Evolutionary conservation across 192 early-diverging fungal species (phyloP).

Genomic region (Umbelopsis isabellina): DNA sequence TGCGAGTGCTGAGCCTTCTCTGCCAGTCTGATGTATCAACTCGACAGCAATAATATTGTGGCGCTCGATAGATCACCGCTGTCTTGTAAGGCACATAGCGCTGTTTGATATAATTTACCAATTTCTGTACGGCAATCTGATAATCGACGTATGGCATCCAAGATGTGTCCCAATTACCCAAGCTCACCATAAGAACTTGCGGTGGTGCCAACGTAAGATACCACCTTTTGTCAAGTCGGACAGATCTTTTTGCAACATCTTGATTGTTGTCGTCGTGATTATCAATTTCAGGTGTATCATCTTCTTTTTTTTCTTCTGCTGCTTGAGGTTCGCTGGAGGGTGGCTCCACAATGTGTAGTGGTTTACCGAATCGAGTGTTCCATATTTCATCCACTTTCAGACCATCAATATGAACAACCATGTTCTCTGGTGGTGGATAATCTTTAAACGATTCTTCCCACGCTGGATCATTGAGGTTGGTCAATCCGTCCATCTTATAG

Average conservation of each 20-base stretch:
- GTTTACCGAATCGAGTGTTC: conserved; percentile 8
- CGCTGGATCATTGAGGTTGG: conserved; percentile 34
- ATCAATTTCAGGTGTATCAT: background rate
- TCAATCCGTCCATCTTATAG: conserved; percentile 56
- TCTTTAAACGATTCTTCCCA: conserved; percentile 39
- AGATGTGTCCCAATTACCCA: conserved; percentile 57
- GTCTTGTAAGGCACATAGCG: conserved; percentile 36
- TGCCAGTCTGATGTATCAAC: conserved; percentile 32
- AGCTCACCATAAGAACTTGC: conserved; percentile 40
- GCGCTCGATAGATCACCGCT: conserved; percentile 47
- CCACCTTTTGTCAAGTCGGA: background rate
- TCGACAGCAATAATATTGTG: conserved; percentile 58
- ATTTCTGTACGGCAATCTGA: conserved; percentile 24
- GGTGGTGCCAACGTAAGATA: conserved; percentile 14
- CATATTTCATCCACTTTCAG: background rate
- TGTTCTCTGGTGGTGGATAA: background rate
- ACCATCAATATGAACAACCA: background rate
- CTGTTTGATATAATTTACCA: conserved; percentile 34
- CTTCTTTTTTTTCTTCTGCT: no score
- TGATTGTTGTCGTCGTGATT: background rate
- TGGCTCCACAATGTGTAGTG: background rate
- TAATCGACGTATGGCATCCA: conserved; percentile 41
- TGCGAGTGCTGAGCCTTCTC: conserved; percentile 34
- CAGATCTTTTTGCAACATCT: background rate
- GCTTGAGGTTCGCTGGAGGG: no score